A percentile compares a stretch with the other conserved stretches of the same genome.
Evolutionary conservation across 768 basidiomycete species (phyloP).

Genomic region (Termitomyces sp.): DNA sequence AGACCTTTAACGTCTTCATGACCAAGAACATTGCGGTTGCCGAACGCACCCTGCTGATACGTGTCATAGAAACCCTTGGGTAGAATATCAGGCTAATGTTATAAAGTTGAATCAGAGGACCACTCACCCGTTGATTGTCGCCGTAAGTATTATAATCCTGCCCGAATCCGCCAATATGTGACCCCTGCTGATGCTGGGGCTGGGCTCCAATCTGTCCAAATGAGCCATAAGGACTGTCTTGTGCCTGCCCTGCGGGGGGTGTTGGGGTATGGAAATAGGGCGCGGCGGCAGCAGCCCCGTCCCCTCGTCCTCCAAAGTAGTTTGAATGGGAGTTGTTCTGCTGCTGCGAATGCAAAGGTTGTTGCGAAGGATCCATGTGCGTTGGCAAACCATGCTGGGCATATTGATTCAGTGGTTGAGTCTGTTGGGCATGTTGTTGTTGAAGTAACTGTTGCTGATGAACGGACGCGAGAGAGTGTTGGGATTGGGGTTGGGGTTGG

Average conservation of each 20-base stretch:
- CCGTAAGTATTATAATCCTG: conserved; percentile 63
- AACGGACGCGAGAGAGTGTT: conserved; percentile 16
- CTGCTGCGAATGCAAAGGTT: conserved; percentile 33
- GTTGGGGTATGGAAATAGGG: conserved; percentile 81
- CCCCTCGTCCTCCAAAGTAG: conserved; percentile 66
- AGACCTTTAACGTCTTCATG: conserved; percentile 79
- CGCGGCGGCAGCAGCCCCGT: conserved; percentile 32
- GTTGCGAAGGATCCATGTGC: conserved; percentile 62
- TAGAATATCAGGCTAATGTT: conserved; percentile 14
- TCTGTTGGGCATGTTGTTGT: conserved; percentile 3
- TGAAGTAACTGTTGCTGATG: conserved; percentile 6
- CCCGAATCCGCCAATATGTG: conserved; percentile 53
- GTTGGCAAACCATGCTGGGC: conserved; percentile 63
- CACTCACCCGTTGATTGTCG: conserved; percentile 62
- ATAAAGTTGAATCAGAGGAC: background rate
- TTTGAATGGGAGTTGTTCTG: conserved; percentile 46
- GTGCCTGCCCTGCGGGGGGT: conserved; percentile 62
- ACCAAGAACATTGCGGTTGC: conserved; percentile 57
- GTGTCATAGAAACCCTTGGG: conserved; percentile 73
- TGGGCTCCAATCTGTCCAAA: conserved; percentile 63
- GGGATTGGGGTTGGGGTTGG: conserved; percentile 32
- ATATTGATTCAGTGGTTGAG: conserved; percentile 50
- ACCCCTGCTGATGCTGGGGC: conserved; percentile 58
- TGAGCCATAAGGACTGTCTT: conserved; percentile 59
- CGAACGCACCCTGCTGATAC: conserved; percentile 67